Percentiles rank a stretch among this genome's conserved stretches.
These are phyloP conservation scores for Glomus cerebriforme DNA, from an alignment of 192 early-diverging fungal genomes.

Conservation along the genomic window DNA sequence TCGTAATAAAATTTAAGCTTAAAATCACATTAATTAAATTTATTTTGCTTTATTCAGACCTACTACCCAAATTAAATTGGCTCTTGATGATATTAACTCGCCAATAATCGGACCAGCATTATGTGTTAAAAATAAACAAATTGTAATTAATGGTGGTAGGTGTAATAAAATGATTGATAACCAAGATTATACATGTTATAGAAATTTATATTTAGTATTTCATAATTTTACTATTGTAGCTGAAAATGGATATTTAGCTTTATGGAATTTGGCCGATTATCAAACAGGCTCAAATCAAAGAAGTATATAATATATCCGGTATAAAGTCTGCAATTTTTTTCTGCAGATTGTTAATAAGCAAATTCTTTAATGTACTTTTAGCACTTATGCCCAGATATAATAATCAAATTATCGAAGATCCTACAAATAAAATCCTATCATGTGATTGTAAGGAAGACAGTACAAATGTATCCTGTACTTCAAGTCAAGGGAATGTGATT, in stretches of 20 bases:
- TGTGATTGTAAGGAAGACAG: background rate
- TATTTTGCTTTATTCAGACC: background rate
- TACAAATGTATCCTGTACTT: background rate
- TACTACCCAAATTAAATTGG: background rate
- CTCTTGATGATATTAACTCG: background rate
- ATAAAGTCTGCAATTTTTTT: background rate
- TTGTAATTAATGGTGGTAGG: background rate
- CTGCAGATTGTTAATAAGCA: background rate
- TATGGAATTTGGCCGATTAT: background rate
- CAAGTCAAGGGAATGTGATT: background rate
- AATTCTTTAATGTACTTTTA: background rate
- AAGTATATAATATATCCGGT: background rate
- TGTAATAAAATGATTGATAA: background rate
- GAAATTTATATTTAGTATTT: background rate
- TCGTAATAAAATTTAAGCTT: background rate
- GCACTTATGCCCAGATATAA: background rate
- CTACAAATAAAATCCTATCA: background rate
- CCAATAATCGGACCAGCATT: background rate
- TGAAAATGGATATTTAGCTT: background rate
- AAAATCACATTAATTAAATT: background rate
- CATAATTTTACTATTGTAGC: constrained; percentile 1
- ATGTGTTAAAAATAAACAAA: background rate
- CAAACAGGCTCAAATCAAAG: background rate
- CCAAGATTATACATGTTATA: background rate
- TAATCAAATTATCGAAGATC: background rate